Percentiles rank a stretch among this genome's conserved stretches.
phyloP scores from a whole-genome alignment of 2,329 filamentous ascomycete species.

The Celoporthe dispersa region DNA sequence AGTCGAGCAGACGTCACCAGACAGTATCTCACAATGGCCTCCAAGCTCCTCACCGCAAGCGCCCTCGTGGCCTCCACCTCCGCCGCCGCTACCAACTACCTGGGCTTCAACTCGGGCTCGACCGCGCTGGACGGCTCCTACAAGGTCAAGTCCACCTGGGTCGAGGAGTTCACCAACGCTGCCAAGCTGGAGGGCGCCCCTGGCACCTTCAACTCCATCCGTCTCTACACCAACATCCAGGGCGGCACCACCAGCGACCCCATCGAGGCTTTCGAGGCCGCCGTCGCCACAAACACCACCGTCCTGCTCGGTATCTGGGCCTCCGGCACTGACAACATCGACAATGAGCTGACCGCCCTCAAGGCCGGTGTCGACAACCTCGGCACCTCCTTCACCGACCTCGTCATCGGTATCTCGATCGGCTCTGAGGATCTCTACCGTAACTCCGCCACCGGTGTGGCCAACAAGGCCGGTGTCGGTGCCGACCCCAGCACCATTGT shows the following conservation, averaged over 20 bases:
- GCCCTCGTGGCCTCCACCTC: slow-evolving; percentile 24
- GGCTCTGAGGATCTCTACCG: slow-evolving; percentile 89
- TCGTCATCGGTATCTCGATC: slow-evolving; percentile 82
- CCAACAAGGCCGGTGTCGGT: slow-evolving; percentile 66
- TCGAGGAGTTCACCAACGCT: slow-evolving; percentile 70
- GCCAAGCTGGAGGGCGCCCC: slow-evolving; percentile 65
- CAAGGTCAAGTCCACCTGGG: slow-evolving; percentile 68
- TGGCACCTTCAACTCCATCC: slow-evolving; percentile 67
- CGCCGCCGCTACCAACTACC: slow-evolving; percentile 41
- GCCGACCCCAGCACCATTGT: slow-evolving; percentile 64
- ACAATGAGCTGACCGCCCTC: slow-evolving; percentile 76
- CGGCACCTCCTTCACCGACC: slow-evolving; percentile 64
- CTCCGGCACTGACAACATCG: slow-evolving; percentile 67
- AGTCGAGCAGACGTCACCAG: neutral
- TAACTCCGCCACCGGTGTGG: slow-evolving; percentile 70
- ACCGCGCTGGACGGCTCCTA: slow-evolving; percentile 62
- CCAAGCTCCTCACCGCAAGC: slow-evolving; percentile 18
- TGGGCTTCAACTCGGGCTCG: slow-evolving; percentile 77
- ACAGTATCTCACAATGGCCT: slow-evolving; percentile 18
- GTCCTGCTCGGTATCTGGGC: slow-evolving; percentile 86
- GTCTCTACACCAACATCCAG: slow-evolving; percentile 79
- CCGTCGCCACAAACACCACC: slow-evolving; percentile 77
- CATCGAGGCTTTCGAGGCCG: slow-evolving; percentile 78
- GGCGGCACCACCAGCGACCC: slow-evolving; percentile 65
- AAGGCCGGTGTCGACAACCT: slow-evolving; percentile 70